Evolutionary conservation across 441 rosid genomes (phyloP), one percentile per base, ranked within the genome.

Genomic region (Brassica hybrid): DNA sequence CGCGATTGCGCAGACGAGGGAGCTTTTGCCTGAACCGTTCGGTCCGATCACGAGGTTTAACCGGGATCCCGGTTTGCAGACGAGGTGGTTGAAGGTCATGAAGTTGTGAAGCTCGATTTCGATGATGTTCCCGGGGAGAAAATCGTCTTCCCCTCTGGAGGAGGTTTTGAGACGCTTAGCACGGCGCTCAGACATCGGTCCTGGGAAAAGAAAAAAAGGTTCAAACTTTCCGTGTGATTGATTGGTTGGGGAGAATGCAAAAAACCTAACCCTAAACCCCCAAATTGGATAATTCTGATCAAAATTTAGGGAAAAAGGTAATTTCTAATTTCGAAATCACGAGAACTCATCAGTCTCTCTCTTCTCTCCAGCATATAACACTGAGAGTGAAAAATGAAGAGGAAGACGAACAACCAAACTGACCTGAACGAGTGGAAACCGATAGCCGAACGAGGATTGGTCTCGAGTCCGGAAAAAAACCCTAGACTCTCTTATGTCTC

Each of bases 1-100:
- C 2, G 97, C 99, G 80, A 93, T 94, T 75, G 98, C 99, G 65
- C 99, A 96, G 43, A 96, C 99, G 76, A 96, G 87, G 68, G 99
- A 90, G 81, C 99, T 96, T 86, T 96, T 96, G 19, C 99, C 98
- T 1, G 97, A 94, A 56, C 98, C 99, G 63, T 96, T 96, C 12
- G 98, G 99, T 71, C 98, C 99, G 81, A 94, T 91, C 3, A 96
- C 94, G 72, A 96, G 94, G 87, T 94, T 94, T 73, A 96, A 80
- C 18, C 97, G 93, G 14, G 99, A 83, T 13, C 91, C 93, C 16
- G 98, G 98, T 77, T 89, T 92, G 88, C 96, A 96, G 7, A 84
- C 82, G 79, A 94, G 79, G 80, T 84, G 84, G 73, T 89, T 88
- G 73, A 88, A 94, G 0, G 96, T 96, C 98, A 96, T 96, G 78